These are phyloP conservation scores for Aphanomyces astaci DNA, from an alignment of 352 stramenopile genomes.

Conservation along the genomic window DNA sequence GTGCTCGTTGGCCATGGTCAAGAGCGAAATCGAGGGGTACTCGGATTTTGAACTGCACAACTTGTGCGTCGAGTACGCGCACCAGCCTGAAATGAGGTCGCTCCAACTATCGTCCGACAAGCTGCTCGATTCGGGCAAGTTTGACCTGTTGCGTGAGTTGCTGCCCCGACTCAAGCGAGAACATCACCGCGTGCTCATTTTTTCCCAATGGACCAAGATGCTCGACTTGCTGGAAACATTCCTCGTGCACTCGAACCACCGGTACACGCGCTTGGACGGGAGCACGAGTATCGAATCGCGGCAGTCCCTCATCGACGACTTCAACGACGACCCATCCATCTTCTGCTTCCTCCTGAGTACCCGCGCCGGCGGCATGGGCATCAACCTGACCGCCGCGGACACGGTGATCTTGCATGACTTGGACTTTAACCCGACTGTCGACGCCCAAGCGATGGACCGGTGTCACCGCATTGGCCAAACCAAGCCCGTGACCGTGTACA, in stretches of 20 bases:
- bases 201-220: conserved; percentile 95
- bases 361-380: conserved; percentile 94
- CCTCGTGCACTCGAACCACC: conserved; percentile 65
- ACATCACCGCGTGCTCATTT: conserved; percentile 95
- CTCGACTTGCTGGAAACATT: conserved; percentile 90
- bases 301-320: conserved; percentile 75
- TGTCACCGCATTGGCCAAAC: conserved; percentile 88
- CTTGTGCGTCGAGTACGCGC: conserved; percentile 83
- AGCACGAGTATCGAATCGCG: conserved; percentile 64
- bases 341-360: conserved; percentile 98
- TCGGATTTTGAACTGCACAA: conserved; percentile 95
- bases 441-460: conserved; percentile 83
- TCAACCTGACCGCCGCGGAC: conserved; percentile 94
- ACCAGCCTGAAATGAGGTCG: conserved; percentile 64
- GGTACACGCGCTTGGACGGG: conserved; percentile 73
- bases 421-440: conserved; percentile 81
- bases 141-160: conserved; percentile 80
- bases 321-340: conserved; percentile 84
- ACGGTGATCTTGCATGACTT: conserved; percentile 84
- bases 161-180: conserved; percentile 90
- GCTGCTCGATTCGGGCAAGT: conserved; percentile 92
- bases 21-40: conserved; percentile 89
- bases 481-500: conserved; percentile 87
- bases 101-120: conserved; percentile 83
- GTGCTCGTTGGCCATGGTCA: conserved; percentile 75